phyloP scores from a whole-genome alignment of 2,329 filamentous ascomycete species.

The Pseudocercospora macadamiae region DNA sequence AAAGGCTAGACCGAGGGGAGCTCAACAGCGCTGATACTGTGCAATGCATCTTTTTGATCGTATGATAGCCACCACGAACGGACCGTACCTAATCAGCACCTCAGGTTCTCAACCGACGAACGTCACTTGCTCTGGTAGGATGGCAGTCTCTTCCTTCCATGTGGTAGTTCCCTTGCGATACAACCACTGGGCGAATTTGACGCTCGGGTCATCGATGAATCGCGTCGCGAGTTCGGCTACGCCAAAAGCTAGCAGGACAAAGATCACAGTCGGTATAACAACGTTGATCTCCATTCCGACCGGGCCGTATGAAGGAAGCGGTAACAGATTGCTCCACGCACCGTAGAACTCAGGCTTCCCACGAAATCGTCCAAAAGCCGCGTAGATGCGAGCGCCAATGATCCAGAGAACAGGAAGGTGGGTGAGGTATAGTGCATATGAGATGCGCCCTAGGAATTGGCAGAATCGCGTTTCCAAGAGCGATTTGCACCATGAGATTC shows the following conservation, averaged over 20 bases:
- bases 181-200: slow-evolving; percentile 10
- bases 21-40: no score
- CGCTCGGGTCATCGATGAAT: slow-evolving; percentile 10
- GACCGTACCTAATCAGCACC: no score
- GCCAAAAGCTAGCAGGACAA: slow-evolving; percentile 49
- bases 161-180: neutral
- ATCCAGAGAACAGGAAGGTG: slow-evolving; percentile 65
- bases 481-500: slow-evolving; percentile 59
- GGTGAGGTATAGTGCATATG: slow-evolving; percentile 65
- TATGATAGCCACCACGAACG: no score
- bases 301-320: slow-evolving; percentile 59
- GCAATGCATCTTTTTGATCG: no score
- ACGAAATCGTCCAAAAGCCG: slow-evolving; percentile 52
- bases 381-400: slow-evolving; percentile 66
- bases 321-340: slow-evolving; percentile 59
- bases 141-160: neutral
- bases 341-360: neutral
- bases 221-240: slow-evolving; percentile 8
- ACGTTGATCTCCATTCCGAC: slow-evolving; percentile 63
- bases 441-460: slow-evolving; percentile 65
- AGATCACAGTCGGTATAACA: slow-evolving; percentile 61
- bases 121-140: neutral
- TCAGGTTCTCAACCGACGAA: no score
- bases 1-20: no score
- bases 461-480: slow-evolving; percentile 64